Percentiles rank a stretch among this genome's conserved stretches.
Conservation (phyloP, 495 filamentous ascomycete species). For the Tuber indicum region DNA sequence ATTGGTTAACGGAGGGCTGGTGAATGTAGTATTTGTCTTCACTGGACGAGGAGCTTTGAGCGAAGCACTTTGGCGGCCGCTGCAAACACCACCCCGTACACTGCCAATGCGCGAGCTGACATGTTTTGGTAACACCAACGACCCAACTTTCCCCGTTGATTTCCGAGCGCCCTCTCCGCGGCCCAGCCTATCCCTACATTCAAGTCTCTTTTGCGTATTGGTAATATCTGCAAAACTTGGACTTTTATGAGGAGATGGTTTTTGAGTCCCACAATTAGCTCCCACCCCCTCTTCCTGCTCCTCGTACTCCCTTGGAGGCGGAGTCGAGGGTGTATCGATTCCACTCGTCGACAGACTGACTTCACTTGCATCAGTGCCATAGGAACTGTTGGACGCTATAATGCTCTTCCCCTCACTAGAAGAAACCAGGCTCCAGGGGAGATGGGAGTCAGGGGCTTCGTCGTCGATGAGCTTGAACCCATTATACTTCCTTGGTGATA, state of each 20-base stretch:
- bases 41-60: background rate
- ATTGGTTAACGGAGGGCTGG: background rate
- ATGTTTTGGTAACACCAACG: background rate
- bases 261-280: background rate
- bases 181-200: background rate
- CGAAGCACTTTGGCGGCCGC: background rate
- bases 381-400: background rate
- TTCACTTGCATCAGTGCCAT: background rate
- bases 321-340: background rate
- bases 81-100: background rate
- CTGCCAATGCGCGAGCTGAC: background rate
- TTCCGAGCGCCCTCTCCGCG: background rate
- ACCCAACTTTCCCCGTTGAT: background rate
- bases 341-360: background rate
- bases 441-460: background rate
- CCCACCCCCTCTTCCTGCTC: background rate
- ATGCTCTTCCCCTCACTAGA: background rate
- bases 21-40: conserved; percentile 1
- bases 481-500: conserved; percentile 19
- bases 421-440: background rate
- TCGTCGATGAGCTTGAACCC: conserved; percentile 16
- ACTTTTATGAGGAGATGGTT: background rate
- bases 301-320: background rate
- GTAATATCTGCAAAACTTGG: background rate
- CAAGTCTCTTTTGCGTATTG: background rate